These are phyloP conservation scores for Schrenkiella parvula DNA, from an alignment of 345 rosid species.

Conservation along the genomic window DNA sequence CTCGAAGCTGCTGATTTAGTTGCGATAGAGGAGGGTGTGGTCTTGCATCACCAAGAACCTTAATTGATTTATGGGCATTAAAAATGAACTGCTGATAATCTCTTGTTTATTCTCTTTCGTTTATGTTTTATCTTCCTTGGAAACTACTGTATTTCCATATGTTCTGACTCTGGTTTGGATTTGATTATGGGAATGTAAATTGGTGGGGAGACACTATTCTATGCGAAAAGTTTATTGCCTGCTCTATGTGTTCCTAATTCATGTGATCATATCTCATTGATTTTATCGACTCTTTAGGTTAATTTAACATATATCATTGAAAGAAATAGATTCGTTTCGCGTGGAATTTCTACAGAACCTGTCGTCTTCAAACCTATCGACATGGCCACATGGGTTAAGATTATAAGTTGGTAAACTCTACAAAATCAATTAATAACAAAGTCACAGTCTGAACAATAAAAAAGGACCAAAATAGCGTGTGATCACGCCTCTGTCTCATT, in stretches of 20 bases:
- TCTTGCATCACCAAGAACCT: not conserved
- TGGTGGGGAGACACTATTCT: conserved; percentile 6
- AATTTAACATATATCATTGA: not conserved
- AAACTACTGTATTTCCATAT: not conserved
- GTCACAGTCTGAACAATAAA: too few relatives aligned
- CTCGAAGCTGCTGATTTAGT: not conserved
- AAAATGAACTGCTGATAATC: not conserved
- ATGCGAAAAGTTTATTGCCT: not conserved
- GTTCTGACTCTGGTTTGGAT: conserved; percentile 9
- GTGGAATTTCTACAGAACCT: not conserved
- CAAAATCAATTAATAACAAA: too few relatives aligned
- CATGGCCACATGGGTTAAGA: conserved; percentile 16
- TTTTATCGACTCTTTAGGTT: too few relatives aligned
- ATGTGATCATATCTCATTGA: not conserved
- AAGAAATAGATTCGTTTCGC: not conserved
- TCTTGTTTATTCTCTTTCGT: not conserved
- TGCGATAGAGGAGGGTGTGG: not conserved
- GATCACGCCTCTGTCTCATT: not conserved
- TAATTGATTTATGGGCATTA: not conserved
- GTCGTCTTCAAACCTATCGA: not conserved
- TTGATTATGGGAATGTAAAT: conserved; percentile 31
- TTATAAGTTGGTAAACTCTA: too few relatives aligned
- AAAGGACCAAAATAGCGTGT: not conserved
- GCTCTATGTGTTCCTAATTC: not conserved
- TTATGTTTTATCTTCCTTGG: conserved; percentile 6